Conservation (phyloP, 1,139 yeast species). For the Debaryomycetaceae sp. region DNA sequence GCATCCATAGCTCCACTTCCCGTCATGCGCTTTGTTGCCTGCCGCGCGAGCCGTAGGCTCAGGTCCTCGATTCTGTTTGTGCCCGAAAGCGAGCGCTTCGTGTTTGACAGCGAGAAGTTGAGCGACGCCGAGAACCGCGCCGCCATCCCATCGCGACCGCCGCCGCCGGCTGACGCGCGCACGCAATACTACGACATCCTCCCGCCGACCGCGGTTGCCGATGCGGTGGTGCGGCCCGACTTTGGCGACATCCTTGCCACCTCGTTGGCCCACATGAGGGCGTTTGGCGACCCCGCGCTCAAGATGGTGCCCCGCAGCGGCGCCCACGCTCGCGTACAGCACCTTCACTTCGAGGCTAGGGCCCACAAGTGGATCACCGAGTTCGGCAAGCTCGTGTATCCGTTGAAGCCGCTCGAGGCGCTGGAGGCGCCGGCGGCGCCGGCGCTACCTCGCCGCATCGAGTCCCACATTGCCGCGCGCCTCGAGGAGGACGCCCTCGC, state of each 20-base stretch:
- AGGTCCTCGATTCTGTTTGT: conserved; percentile 21
- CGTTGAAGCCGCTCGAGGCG: no score
- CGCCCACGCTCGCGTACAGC: conserved; percentile 13
- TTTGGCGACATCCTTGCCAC: conserved; percentile 29
- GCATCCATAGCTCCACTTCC: no score
- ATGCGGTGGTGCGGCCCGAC: conserved; percentile 24
- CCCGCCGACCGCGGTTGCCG: conserved; percentile 34
- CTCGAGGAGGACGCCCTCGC: conserved; percentile 9
- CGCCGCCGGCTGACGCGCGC: conserved; percentile 10
- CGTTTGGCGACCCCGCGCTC: conserved; percentile 25
- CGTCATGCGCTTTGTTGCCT: no score
- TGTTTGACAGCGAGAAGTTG: conserved; percentile 31
- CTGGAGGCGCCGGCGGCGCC: no score
- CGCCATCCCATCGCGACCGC: conserved; percentile 33
- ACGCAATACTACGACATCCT: conserved; percentile 29
- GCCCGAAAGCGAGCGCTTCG: conserved; percentile 27
- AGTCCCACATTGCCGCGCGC: no score
- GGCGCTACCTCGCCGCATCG: no score
- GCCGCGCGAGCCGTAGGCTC: no score
- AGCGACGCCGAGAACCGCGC: conserved; percentile 28
- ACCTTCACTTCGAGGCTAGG: conserved; percentile 26
- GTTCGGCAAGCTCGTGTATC: conserved; percentile 25
- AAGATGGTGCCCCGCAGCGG: conserved; percentile 17
- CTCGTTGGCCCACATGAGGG: conserved; percentile 24
- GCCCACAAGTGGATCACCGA: conserved; percentile 27